phyloP scores from a whole-genome alignment of 2,329 filamentous ascomycete genomes.

The Paraphaeosphaeria minitans region DNA sequence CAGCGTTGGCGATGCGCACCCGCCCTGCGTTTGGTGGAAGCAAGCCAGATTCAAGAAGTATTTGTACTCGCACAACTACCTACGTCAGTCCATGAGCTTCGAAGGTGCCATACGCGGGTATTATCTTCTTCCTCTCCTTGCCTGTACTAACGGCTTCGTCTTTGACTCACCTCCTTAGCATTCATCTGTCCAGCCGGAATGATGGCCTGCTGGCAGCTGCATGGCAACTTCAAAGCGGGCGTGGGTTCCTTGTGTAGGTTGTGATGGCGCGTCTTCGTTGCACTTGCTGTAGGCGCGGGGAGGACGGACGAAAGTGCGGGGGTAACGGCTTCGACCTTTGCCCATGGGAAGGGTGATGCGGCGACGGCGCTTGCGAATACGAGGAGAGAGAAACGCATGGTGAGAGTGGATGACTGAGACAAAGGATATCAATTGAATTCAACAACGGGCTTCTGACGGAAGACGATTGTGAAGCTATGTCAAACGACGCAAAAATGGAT shows the following conservation, averaged over 20 bases:
- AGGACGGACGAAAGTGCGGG: slow-evolving; percentile 2
- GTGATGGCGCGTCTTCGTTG: slow-evolving; percentile 15
- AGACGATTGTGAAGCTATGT: neutral
- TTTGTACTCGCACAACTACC: slow-evolving; percentile 28
- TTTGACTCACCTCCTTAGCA: slow-evolving; percentile 27
- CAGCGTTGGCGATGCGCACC: slow-evolving; percentile 24
- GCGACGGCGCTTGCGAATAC: slow-evolving; percentile 21
- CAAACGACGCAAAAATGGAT: neutral
- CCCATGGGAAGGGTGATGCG: slow-evolving; percentile 26
- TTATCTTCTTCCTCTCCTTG: neutral
- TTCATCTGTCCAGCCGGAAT: slow-evolving; percentile 32
- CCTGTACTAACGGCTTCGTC: neutral
- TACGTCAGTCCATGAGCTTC: neutral
- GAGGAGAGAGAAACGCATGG: slow-evolving; percentile 29
- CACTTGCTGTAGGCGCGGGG: slow-evolving; percentile 10
- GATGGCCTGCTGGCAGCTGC: slow-evolving; percentile 32
- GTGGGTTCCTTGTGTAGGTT: slow-evolving; percentile 35
- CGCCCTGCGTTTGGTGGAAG: slow-evolving; percentile 23
- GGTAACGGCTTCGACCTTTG: slow-evolving; percentile 14
- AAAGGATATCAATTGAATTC: neutral
- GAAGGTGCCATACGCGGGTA: neutral
- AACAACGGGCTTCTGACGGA: neutral
- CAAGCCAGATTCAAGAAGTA: slow-evolving; percentile 21
- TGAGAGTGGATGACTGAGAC: neutral
- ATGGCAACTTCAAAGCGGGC: slow-evolving; percentile 31